phyloP scores from a whole-genome alignment of 192 early-diverging fungal genomes.

The Coemansia sp. region DNA sequence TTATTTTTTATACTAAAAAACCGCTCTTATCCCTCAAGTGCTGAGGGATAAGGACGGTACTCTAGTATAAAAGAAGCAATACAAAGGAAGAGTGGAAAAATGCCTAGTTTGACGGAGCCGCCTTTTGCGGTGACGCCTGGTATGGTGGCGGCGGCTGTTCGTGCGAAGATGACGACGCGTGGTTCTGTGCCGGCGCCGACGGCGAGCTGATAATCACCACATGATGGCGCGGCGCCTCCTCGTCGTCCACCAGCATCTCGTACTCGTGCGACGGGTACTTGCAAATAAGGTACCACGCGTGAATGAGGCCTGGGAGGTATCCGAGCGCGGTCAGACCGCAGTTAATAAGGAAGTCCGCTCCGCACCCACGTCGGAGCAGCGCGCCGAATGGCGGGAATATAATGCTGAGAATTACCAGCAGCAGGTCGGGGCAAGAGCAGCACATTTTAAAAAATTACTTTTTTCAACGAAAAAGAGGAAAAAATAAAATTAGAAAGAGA shows the following conservation, averaged over 20 bases:
- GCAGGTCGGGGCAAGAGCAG: constrained; percentile 44
- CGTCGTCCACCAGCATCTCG: constrained; percentile 49
- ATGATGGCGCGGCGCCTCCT: constrained; percentile 32
- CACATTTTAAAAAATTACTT: constrained; percentile 20
- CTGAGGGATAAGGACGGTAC: no score
- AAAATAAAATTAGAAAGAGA: neutral
- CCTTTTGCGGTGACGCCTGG: constrained; percentile 17
- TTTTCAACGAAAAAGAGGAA: neutral
- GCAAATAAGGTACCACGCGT: constrained; percentile 67
- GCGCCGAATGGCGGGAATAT: constrained; percentile 68
- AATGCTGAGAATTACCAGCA: constrained; percentile 49
- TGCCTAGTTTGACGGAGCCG: constrained; percentile 2
- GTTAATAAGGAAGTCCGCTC: constrained; percentile 68
- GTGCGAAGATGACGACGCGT: neutral
- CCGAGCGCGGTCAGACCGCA: constrained; percentile 69
- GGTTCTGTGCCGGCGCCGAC: constrained; percentile 4
- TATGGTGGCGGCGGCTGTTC: constrained; percentile 40
- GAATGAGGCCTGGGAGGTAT: constrained; percentile 69
- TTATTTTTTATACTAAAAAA: no score
- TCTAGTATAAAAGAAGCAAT: no score
- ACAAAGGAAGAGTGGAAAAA: no score
- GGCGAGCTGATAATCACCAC: constrained; percentile 27
- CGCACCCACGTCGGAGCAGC: constrained; percentile 61
- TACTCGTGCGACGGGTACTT: constrained; percentile 52
- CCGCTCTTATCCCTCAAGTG: no score